A percentile compares a stretch with the other conserved stretches of the same genome.
Conservation (phyloP, 2,329 filamentous ascomycete species). For the Ceratocystis eucalypticola region DNA sequence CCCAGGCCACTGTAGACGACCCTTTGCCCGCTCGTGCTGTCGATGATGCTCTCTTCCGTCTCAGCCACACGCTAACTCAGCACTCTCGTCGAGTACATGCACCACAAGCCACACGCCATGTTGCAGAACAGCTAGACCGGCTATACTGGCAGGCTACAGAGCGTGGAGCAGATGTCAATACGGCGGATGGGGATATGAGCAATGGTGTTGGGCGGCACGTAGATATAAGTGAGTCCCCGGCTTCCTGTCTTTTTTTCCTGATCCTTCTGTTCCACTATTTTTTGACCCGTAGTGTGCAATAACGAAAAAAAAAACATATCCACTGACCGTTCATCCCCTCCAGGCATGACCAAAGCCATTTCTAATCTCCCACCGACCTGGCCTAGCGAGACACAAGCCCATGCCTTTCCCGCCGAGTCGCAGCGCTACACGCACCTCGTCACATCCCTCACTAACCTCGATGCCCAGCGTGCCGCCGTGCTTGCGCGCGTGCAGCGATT, state of each 20-base stretch:
- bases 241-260: not conserved
- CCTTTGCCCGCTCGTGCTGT: conserved; percentile 36
- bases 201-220: conserved; percentile 29
- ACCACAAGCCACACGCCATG: conserved; percentile 53
- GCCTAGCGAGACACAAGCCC: not conserved
- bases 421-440: conserved; percentile 26
- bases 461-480: conserved; percentile 28
- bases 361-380: not conserved
- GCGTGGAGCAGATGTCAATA: conserved; percentile 28
- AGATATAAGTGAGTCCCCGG: conserved; percentile 31
- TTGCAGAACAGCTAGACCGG: conserved; percentile 58
- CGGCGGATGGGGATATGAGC: conserved; percentile 27
- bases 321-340: not conserved
- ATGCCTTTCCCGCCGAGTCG: not conserved
- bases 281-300: too few relatives aligned
- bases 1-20: conserved; percentile 27
- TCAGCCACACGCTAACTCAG: conserved; percentile 50
- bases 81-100: conserved; percentile 54
- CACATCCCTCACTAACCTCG: conserved; percentile 32
- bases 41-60: conserved; percentile 42
- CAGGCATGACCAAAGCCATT: not conserved
- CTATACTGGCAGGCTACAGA: conserved; percentile 43
- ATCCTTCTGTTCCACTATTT: not conserved
- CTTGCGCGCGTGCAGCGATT: conserved; percentile 34
- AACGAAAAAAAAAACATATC: too few relatives aligned